phyloP scores from a whole-genome alignment of 1,284 basidiomycete species.

The Trichosporon ovoides region DNA sequence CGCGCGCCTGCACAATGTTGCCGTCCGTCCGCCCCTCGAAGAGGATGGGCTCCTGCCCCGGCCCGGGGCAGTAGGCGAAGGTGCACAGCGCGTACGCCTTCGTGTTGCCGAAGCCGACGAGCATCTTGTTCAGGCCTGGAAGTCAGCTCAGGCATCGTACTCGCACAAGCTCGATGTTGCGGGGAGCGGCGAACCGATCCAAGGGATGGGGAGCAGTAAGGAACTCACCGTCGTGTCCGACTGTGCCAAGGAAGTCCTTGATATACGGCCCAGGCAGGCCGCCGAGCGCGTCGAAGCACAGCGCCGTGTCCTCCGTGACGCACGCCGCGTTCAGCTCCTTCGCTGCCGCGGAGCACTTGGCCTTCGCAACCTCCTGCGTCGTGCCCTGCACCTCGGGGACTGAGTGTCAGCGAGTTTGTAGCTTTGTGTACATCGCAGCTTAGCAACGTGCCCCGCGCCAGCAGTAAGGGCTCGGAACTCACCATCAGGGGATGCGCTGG shows the following conservation, averaged over 20 bases:
- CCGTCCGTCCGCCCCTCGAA: conserved; percentile 91
- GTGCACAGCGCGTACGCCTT: conserved; percentile 88
- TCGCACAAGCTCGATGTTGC: background rate
- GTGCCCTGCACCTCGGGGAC: conserved; percentile 93
- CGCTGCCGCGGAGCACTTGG: conserved; percentile 81
- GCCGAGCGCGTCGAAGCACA: conserved; percentile 80
- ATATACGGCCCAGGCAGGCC: conserved; percentile 96
- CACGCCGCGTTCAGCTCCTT: conserved; percentile 77
- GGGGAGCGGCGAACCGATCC: background rate
- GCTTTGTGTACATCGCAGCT: no score
- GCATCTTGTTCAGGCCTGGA: conserved; percentile 74
- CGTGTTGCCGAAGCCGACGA: conserved; percentile 75
- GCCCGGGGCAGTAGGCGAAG: conserved; percentile 86
- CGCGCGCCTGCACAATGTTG: conserved; percentile 77
- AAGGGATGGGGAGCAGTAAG: no score
- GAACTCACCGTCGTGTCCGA: conserved; percentile 68
- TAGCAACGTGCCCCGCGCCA: background rate
- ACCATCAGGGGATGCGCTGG: conserved; percentile 42
- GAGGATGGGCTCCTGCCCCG: conserved; percentile 66
- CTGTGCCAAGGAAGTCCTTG: conserved; percentile 75
- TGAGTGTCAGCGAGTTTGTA: conserved; percentile 43
- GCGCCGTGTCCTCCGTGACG: conserved; percentile 94
- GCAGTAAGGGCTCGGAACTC: conserved; percentile 16
- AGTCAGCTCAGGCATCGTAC: background rate
- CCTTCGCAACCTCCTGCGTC: conserved; percentile 81